Base-by-base conservation (phyloP, 1,284 basidiomycete genomes). In the Malassezia restricta region DNA sequence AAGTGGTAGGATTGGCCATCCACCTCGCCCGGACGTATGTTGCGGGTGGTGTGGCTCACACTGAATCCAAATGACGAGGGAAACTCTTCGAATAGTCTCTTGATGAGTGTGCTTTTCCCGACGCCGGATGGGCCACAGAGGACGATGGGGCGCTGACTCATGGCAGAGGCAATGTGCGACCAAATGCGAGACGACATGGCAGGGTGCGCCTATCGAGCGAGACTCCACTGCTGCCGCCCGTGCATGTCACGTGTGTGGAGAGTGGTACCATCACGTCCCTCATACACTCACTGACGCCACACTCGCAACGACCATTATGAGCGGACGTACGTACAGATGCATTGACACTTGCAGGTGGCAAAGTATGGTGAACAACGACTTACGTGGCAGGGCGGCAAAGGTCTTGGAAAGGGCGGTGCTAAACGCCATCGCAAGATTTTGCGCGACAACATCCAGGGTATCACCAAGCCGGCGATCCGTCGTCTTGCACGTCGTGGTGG, bases 31-130 rank as follows among this genome's bases (percentile, higher is more conserved):
- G 83, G 79, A 30, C 92, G 81, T 0, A 91, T 89, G 1, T 77
- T 64, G 41, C 92, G 83, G 5, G 92, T 99, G 1, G 92, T 99
- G 77, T 98, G 92, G 47, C 90, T 95, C 52, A 99, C 85, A 38
- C 63, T 66, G 77, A 96, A 99, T 5, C 87, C 87, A 74, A 95
- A 98, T 59, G 80, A 81, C 72, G 84, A 82, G 5, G 89, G 90
- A 65, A 80, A 82, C 41, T 89, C 84, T 30, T 76, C 77, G 69
- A 96, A 89, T 44, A 99, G 82, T 45, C 82, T 82, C 57, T 81
- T 81, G 56, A 98, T 80, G 47, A 96, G 82, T 0, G 92, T 94
- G 66, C 85, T 87, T 75, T 96, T 98, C 49, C 92, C 92, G 1
- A 90, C 86, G 20, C 92, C 92, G 1, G 87, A 91, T 0, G 85